Percentiles rank a stretch among this genome's conserved stretches.
Conservation (phyloP, 306 rosid genomes). For the Purshia tridentata region DNA sequence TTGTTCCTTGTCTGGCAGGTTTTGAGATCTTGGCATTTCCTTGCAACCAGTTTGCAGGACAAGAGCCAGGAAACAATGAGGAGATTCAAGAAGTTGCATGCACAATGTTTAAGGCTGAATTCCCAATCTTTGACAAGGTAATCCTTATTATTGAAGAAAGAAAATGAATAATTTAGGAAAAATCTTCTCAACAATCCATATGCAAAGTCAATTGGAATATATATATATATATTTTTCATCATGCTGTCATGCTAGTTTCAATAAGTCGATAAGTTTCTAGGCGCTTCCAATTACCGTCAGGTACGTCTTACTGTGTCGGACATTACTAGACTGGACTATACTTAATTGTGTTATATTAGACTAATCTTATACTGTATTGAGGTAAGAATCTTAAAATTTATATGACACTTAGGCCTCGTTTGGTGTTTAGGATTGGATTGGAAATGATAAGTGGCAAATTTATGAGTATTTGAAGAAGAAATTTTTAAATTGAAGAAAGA, state of each 20-base stretch:
- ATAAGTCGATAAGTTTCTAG: neutral
- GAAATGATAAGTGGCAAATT: too few species aligned
- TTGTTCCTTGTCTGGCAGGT: slow-evolving; percentile 34
- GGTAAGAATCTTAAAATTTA: too few species aligned
- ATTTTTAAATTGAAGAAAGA: too few species aligned
- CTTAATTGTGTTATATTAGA: too few species aligned
- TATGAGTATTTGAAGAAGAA: too few species aligned
- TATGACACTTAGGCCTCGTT: too few species aligned
- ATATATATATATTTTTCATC: neutral
- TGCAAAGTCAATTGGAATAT: neutral
- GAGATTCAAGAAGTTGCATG: slow-evolving; percentile 71
- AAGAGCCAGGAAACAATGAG: slow-evolving; percentile 84
- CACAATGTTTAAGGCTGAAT: slow-evolving; percentile 85
- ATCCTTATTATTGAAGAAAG: slow-evolving; percentile 25
- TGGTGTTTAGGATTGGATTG: too few species aligned
- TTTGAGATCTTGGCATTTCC: slow-evolving; percentile 96
- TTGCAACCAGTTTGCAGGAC: slow-evolving; percentile 87
- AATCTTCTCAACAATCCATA: neutral
- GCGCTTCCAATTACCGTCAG: too few species aligned
- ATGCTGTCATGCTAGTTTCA: neutral
- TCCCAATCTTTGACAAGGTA: slow-evolving; percentile 87
- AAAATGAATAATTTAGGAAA: neutral
- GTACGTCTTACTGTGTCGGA: too few species aligned
- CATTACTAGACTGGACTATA: too few species aligned
- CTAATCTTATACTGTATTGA: too few species aligned